These are phyloP conservation scores for Clohesyomyces aquaticus DNA, from an alignment of 495 filamentous ascomycete species.

Conservation along the genomic window DNA sequence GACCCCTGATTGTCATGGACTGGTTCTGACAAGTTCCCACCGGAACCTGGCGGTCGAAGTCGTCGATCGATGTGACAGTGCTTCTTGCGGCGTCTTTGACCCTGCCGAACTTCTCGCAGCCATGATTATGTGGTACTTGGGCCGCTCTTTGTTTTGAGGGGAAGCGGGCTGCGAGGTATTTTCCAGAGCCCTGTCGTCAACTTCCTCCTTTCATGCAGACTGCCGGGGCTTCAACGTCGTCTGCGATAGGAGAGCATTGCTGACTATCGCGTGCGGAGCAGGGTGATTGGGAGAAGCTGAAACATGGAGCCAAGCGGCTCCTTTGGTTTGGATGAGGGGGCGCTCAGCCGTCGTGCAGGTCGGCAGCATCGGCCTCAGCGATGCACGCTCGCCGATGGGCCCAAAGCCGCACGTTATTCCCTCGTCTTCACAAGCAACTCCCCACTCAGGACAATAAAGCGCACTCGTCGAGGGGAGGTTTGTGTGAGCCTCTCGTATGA, in stretches of 20 bases:
- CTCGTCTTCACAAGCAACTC: background rate
- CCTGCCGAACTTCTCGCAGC: constrained; percentile 19
- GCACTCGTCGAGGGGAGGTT: no score
- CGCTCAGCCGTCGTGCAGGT: no score
- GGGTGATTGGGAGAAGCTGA: background rate
- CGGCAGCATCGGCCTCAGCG: no score
- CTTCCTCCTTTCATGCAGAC: background rate
- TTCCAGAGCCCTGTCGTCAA: background rate
- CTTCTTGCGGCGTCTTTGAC: constrained; percentile 22
- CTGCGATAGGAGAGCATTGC: background rate
- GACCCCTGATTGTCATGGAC: constrained; percentile 23
- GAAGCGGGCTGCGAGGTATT: constrained; percentile 3
- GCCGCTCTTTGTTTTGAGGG: background rate
- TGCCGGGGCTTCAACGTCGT: background rate
- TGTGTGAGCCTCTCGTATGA: no score
- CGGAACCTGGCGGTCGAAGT: background rate
- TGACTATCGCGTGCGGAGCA: background rate
- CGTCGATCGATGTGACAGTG: constrained; percentile 9
- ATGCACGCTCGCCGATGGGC: background rate
- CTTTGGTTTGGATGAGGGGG: no score
- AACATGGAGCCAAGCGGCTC: background rate
- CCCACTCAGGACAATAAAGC: background rate
- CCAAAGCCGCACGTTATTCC: background rate
- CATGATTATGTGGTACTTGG: background rate
- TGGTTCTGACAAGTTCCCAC: background rate